Base-by-base conservation (phyloP, 139 green algal genomes). In the Coelastrella sp. region DNA sequence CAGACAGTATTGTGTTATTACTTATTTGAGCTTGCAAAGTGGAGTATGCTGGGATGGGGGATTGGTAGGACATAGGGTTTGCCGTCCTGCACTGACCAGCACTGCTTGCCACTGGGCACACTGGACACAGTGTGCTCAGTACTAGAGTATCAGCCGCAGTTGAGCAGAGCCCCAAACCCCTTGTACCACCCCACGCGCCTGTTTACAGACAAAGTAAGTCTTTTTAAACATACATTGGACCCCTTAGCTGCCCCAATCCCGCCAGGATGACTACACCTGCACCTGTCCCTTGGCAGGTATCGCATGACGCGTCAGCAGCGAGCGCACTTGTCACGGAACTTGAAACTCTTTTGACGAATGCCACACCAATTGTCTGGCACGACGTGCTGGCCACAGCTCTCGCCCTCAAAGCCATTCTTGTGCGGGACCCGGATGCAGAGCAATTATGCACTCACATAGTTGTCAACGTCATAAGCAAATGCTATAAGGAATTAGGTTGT, bases 321-420 rank as follows among this genome's bases (percentile, higher is more conserved):
- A 32, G 19, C 17, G 53, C 53, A 27, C 53, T 64, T 27, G 53
- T 64, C 21, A 21, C 53, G 30, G 30, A 48, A 6, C 68, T 77
- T 11, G 40, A 77, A 59, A 59, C 21, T 21, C 30, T 77, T 23
- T 21, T 77, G 25, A 5, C 21, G 9, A 34, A 57, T 21, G 40
- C 11, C 35, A 57, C 38, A 59, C 17, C 11, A 3, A 35, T 45
- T 27, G 15, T 15, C 23, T 77, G 68, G 68, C 7, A 37, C 27
- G 38, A 57, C 40, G 68, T 77, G 38, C 68, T 77, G 43, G 21
- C 68, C 57, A 57, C 68, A 38, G 68, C 68, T 37, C 5, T 77
- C 2, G 68, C 68, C 27, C 27, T 77, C 0, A 59, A 34, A 34
- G 17, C 4, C 3, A 77, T 59, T 7, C 38, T 48, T 5, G 5